Evolutionary conservation across 2,329 filamentous ascomycete genomes (phyloP), one percentile per base, ranked within the genome.

Genomic region (Blastomyces silverae): DNA sequence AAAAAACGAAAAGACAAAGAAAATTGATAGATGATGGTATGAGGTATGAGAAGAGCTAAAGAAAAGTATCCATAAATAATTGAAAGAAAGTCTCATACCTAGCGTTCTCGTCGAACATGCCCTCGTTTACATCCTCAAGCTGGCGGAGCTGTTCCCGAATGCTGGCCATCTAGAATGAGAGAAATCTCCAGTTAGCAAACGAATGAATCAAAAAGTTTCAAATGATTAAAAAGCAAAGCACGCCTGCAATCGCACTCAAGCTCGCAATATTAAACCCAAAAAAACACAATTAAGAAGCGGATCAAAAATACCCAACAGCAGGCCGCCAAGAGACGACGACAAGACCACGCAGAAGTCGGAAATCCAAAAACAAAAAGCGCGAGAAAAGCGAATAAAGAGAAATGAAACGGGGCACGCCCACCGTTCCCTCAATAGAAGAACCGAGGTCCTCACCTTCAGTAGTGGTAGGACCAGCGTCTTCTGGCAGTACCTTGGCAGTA

Each of bases 401-500:
- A 60, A 72, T 71, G 67, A 76, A 74, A 76, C 73, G 75, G 75
- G 77, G 77, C 72, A 72, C 67, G 74, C 77, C 77, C 77, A 79
- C 77, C 77, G 77, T 79, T 78, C 78, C 77, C 75, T 78, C 74
- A 72, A 79, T 79, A 70, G 76, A 78, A 77, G 77, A 75, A 72
- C 77, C 77, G 73, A 78, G 76, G 73, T 77, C 76, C 78, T 79
- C 78, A 77, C 76, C 76, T 79, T 79, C 77, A 74, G 69, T 71
- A 72, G 74, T 69, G 70, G 72, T 71, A 71, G 73, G 71, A 72
- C 73, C 73, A 66, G 70, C 65, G 31, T 71, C 73, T 66, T 74
- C 75, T 70, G 70, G 66, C 50, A 56, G 61, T 57, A 60, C 34
- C 46, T 68, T 42, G 34, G 62, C 37, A 55, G 52, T 25, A 67